A percentile compares a stretch with the other conserved stretches of the same genome.
Conservation (phyloP, 306 rosid species). For the Cyclanthera cordifolia region DNA sequence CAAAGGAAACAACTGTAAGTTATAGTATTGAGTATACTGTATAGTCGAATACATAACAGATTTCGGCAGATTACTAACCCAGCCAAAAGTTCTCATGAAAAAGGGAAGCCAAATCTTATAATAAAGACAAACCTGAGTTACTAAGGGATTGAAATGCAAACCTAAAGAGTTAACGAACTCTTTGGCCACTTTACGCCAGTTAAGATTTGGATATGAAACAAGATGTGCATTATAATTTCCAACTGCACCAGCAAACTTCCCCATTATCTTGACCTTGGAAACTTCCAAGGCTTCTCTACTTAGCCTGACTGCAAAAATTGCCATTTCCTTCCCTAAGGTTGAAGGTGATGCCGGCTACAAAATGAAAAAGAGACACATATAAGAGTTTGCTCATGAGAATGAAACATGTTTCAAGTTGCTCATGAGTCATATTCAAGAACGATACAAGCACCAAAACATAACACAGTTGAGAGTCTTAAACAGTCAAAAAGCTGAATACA, state of each 20-base stretch:
- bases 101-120: neutral
- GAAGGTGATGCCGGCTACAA: constrained; percentile 85
- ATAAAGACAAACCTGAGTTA: constrained; percentile 51
- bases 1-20: neutral
- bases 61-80: neutral
- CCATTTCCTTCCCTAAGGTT: constrained; percentile 94
- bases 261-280: constrained; percentile 56
- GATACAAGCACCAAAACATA: neutral
- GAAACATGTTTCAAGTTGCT: neutral
- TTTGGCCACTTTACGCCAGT: constrained; percentile 60
- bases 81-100: neutral
- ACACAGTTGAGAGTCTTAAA: neutral
- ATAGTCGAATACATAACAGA: neutral
- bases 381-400: constrained; percentile 7
- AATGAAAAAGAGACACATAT: constrained; percentile 1
- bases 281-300: constrained; percentile 56
- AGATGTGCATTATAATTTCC: constrained; percentile 92
- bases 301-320: constrained; percentile 68
- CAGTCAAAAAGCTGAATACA: constrained; percentile 5
- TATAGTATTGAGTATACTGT: neutral
- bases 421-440: neutral
- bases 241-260: constrained; percentile 95
- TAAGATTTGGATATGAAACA: constrained; percentile 62
- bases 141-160: constrained; percentile 65
- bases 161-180: constrained; percentile 68